A percentile compares a stretch with the other conserved stretches of the same genome.
Conservation (phyloP, 2,329 filamentous ascomycete genomes). For the Pseudocercospora ulei region DNA sequence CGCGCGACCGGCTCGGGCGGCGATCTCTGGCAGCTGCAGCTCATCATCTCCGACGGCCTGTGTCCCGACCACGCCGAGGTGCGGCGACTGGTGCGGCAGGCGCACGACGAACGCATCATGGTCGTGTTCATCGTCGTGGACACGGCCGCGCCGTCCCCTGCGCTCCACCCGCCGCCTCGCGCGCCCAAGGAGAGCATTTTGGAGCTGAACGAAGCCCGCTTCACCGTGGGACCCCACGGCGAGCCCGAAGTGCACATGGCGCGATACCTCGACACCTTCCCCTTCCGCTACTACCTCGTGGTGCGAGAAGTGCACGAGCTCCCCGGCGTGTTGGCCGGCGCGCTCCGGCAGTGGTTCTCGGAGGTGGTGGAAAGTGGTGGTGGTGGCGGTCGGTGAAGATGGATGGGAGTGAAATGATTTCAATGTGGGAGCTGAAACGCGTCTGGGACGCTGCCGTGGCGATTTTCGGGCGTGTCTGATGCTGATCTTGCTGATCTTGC, state of each 20-base stretch:
- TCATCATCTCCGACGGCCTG: conserved; percentile 88
- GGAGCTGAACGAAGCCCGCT: conserved; percentile 78
- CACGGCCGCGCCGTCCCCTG: conserved; percentile 35
- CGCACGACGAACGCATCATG: conserved; percentile 91
- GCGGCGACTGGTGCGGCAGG: conserved; percentile 69
- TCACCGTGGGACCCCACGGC: conserved; percentile 57
- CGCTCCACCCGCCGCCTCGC: conserved; percentile 14
- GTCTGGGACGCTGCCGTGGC: too few species aligned
- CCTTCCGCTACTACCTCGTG: conserved; percentile 93
- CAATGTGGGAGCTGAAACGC: too few species aligned
- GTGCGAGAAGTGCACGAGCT: conserved; percentile 87
- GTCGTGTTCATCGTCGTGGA: conserved; percentile 97
- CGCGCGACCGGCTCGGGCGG: conserved; percentile 45
- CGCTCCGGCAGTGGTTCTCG: conserved; percentile 93
- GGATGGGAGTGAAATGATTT: too few species aligned
- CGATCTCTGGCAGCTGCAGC: conserved; percentile 88
- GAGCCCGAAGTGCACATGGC: conserved; percentile 65
- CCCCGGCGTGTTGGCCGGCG: conserved; percentile 73
- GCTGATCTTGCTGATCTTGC: too few species aligned
- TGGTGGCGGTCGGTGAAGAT: conserved; percentile 8
- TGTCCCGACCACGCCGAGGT: conserved; percentile 84
- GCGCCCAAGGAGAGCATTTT: conserved; percentile 57
- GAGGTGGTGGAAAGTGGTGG: conserved; percentile 47
- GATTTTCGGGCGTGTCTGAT: too few species aligned
- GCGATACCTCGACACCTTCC: conserved; percentile 89